These are phyloP conservation scores for Phalaenopsis aphrodite DNA, from an alignment of 106 monocot species.

Conservation along the genomic window DNA sequence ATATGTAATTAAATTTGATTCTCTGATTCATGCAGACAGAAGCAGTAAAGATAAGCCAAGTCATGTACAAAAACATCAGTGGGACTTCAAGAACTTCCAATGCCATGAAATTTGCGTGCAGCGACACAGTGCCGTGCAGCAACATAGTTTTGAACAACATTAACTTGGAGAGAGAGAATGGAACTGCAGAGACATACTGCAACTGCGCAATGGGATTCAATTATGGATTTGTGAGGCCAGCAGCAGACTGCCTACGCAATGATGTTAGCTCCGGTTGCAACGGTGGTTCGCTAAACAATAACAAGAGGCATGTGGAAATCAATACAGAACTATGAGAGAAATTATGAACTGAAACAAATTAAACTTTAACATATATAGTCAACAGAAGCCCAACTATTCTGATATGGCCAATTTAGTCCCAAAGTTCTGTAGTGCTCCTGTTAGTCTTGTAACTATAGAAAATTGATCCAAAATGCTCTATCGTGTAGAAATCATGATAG, in stretches of 20 bases:
- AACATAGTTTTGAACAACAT: constrained; percentile 81
- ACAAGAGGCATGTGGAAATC: not conserved
- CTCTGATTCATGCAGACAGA: constrained; percentile 43
- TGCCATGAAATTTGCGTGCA: constrained; percentile 85
- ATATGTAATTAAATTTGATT: not conserved
- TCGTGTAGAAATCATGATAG: too few relatives aligned
- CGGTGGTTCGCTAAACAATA: constrained; percentile 10
- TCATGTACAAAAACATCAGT: constrained; percentile 65
- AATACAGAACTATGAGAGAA: constrained; percentile 65
- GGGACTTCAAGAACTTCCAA: constrained; percentile 62
- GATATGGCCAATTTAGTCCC: too few relatives aligned
- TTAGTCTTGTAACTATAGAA: too few relatives aligned
- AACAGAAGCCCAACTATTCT: too few relatives aligned
- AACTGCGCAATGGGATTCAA: constrained; percentile 86
- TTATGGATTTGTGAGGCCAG: constrained; percentile 63
- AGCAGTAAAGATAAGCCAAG: constrained; percentile 79
- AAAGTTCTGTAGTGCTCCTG: too few relatives aligned
- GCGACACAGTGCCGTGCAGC: constrained; percentile 79
- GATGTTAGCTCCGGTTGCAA: constrained; percentile 29
- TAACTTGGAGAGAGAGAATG: constrained; percentile 50
- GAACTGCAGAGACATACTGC: constrained; percentile 66
- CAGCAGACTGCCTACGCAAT: constrained; percentile 58
- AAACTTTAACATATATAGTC: not conserved
- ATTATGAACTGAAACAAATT: not conserved
- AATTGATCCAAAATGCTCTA: too few relatives aligned